Base-by-base conservation (phyloP, 495 filamentous ascomycete genomes). In the Lasiosphaeris hirsuta region DNA sequence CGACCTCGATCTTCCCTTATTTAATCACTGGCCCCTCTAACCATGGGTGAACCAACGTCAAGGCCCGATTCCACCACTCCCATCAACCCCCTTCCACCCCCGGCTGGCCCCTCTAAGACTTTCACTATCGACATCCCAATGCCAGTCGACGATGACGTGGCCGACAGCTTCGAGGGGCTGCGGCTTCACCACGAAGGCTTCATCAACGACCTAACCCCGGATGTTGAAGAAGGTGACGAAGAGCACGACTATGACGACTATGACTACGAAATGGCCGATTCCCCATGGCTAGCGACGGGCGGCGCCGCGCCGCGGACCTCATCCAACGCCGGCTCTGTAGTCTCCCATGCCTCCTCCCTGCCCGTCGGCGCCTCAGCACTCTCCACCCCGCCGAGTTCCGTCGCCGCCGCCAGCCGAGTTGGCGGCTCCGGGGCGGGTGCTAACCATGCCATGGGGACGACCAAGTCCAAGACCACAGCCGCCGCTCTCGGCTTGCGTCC, bases 121-220 rank as follows among this genome's bases (percentile, higher is more conserved):
- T 79, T 79, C 57, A 78, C 73, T 45, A 79, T 79, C 62, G 75
- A 79, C 69, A 75, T 79, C 53, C 62, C 71, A 38, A 71, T 78
- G 65, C 64, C 70, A 0, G 51, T 52, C 4, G 71, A 73, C 45
- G 64, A 64, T 1, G 64, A 71, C 41, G 54, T 67, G 5, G 50
- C 56, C 35, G 67, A 69, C 54, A 59, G 61, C 54, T 63, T 77
- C 35, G 72, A 76, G 14, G 46, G 60, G 6, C 59, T 79, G 43
- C 63, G 70, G 17, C 51, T 70, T 34, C 50, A 56, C 36, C 76
- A 79, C 57, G 70, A 73, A 44, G 44, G 48, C 36, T 68, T 60
- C 52, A 58, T 79, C 43, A 67, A 71, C 34, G 17, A 40, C 34
- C 66, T 79, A 11, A 48, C 70, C 7, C 66, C 66, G 10, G 19